These are phyloP conservation scores for Fraxinus angustifolia DNA, from an alignment of 305 asterid species.

Conservation along the genomic window DNA sequence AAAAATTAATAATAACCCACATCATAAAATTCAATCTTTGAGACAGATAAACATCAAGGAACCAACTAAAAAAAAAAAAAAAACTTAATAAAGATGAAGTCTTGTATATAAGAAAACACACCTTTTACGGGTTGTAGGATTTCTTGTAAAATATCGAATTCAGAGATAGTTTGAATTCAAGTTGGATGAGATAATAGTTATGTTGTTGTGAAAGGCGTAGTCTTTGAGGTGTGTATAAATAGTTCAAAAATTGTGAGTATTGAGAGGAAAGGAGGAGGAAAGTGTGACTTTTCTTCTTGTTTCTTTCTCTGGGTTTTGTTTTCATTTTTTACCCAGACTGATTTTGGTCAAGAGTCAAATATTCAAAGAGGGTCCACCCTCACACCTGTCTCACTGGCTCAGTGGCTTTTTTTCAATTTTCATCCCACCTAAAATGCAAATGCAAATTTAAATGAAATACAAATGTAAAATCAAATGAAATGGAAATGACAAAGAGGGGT, in stretches of 20 bases:
- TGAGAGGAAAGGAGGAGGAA: slow-evolving; percentile 57
- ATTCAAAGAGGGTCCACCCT: slow-evolving; percentile 36
- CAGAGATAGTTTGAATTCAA: slow-evolving; percentile 1
- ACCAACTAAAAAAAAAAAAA: not conserved
- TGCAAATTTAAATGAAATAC: slow-evolving; percentile 23
- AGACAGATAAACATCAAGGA: not conserved
- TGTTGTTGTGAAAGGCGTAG: slow-evolving; percentile 21
- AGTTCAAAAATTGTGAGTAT: slow-evolving; percentile 14
- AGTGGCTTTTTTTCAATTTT: slow-evolving; percentile 19
- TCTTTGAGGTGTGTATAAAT: slow-evolving; percentile 29
- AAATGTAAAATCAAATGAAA: not conserved
- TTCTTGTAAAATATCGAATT: slow-evolving; percentile 11
- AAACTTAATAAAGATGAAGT: not conserved
- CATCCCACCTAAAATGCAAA: slow-evolving; percentile 17
- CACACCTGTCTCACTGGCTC: slow-evolving; percentile 39
- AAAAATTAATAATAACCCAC: not conserved
- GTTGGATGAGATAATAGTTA: not conserved
- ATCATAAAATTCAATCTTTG: not conserved
- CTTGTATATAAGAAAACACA: not conserved
- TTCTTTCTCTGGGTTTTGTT: slow-evolving; percentile 21
- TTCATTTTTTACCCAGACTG: not conserved
- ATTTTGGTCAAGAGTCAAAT: slow-evolving; percentile 66
- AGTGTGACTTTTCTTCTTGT: slow-evolving; percentile 66
- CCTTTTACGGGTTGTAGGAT: slow-evolving; percentile 16
- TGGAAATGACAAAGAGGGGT: slow-evolving; percentile 11